Base-by-base conservation (phyloP, 192 early-diverging fungal genomes). In the Coemansia sp. region DNA sequence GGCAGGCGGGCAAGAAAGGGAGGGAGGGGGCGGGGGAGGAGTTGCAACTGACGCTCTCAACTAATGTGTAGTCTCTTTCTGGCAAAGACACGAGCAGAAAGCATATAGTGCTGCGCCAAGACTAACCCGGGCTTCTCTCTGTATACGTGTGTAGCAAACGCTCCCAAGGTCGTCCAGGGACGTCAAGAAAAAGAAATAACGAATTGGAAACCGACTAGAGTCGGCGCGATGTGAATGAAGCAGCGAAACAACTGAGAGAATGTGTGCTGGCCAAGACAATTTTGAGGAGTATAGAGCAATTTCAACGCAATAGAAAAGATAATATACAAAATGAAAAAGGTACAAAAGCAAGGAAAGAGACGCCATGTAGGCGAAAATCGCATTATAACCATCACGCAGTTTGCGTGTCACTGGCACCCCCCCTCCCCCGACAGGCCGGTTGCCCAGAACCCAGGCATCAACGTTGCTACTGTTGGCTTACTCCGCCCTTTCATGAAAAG, bases 301-400 rank as follows among this genome's bases (percentile, higher is more conserved):
- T 21, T n/a, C 46, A 48, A 48, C 46, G 46, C n/a, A 48, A 19
- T 33, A 53, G 13, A 53, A 21, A 53, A 21, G 24, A 54, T 27
- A 54, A 54, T 33, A 31, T 54, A 54, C 51, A 54, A 29, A 24
- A 13, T 17, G 19, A 68, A 37, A 68, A 60, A 59, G 62, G 39
- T 40, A 48, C 44, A 51, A 2, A 62, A 51, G 17, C 45, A 64
- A 63, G 41, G 4, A 29, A 69, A 51, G 45, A 5, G 33, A 61
- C 59, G 34, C 19, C 45, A 24, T 53, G 24, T 34, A 31, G 63
- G 48, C 46, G 40, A 64, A 64, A 44, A 45, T 27, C 44, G 63
- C 34, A 34, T 33, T 54, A n/a, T 29, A 29, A 54, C 33, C 9
- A 48, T 48, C 46, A 48, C 46, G 14, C 51, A 54, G 19, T 19